Conservation (phyloP, 2,329 filamentous ascomycete genomes). For the Fusarium sp. region DNA sequence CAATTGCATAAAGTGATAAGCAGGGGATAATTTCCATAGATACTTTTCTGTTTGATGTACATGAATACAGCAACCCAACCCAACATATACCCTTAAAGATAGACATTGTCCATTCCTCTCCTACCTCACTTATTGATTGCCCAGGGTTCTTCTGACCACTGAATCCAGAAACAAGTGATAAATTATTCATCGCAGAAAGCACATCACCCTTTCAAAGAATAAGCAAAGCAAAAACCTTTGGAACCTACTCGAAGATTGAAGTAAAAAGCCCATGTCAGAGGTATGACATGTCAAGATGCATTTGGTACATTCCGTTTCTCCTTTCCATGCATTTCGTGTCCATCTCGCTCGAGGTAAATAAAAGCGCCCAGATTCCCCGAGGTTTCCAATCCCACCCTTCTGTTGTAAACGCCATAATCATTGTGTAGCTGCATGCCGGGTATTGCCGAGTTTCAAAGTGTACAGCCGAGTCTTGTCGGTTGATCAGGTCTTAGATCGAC, state of each 20-base stretch:
- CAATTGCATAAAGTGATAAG: too few species aligned
- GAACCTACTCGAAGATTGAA: slow-evolving; percentile 12
- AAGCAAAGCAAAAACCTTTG: slow-evolving; percentile 2
- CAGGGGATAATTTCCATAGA: not conserved
- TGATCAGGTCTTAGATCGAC: slow-evolving; percentile 25
- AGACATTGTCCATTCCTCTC: slow-evolving; percentile 1
- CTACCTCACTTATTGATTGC: not conserved
- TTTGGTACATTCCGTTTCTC: slow-evolving; percentile 24
- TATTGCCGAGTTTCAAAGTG: slow-evolving; percentile 35
- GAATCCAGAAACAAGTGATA: slow-evolving; percentile 27
- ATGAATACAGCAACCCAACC: slow-evolving; percentile 3
- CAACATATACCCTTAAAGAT: not conserved
- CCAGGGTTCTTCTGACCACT: not conserved
- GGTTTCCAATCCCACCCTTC: slow-evolving; percentile 41
- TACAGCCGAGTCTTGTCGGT: slow-evolving; percentile 36
- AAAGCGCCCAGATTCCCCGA: slow-evolving; percentile 30
- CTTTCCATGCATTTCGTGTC: slow-evolving; percentile 30
- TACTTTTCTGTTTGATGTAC: slow-evolving; percentile 10
- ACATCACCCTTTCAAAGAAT: slow-evolving; percentile 17
- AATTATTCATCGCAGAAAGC: slow-evolving; percentile 32
- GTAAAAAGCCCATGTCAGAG: slow-evolving; percentile 6
- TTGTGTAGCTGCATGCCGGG: slow-evolving; percentile 36
- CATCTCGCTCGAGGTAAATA: slow-evolving; percentile 17
- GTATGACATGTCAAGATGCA: slow-evolving; percentile 5
- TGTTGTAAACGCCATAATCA: slow-evolving; percentile 43